A percentile compares a stretch with the other conserved stretches of the same genome.
Conservation (phyloP, 495 filamentous ascomycete genomes). For the Talaromyces liani region DNA sequence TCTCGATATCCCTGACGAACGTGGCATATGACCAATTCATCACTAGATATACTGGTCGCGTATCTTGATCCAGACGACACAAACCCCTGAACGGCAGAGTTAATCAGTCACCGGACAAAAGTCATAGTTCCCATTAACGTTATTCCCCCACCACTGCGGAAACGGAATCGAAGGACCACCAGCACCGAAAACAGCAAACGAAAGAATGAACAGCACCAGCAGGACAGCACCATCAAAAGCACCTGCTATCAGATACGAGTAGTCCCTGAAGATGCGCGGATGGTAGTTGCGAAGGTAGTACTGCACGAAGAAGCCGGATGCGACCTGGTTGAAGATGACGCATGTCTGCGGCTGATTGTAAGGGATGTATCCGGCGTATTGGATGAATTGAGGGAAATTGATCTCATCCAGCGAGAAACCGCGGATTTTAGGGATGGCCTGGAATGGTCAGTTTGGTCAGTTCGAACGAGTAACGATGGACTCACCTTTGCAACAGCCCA, state of each 20-base stretch:
- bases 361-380: conserved; percentile 37
- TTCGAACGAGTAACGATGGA: background rate
- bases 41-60: too few species aligned
- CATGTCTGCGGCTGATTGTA: conserved; percentile 38
- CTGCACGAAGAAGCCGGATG: conserved; percentile 41
- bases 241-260: conserved; percentile 47
- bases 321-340: conserved; percentile 26
- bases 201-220: conserved; percentile 46
- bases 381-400: conserved; percentile 36
- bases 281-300: conserved; percentile 43
- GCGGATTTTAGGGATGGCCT: conserved; percentile 28
- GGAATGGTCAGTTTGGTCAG: background rate
- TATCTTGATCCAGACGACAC: too few species aligned
- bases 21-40: too few species aligned
- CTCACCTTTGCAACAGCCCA: conserved; percentile 29
- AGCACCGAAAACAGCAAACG: conserved; percentile 52
- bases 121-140: conserved; percentile 23
- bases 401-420: conserved; percentile 21
- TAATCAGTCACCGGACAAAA: conserved; percentile 8
- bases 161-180: conserved; percentile 22
- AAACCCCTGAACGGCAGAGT: too few species aligned
- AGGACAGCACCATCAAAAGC: conserved; percentile 49
- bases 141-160: conserved; percentile 47
- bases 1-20: too few species aligned
- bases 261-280: conserved; percentile 48